Evolutionary conservation across 2,329 filamentous ascomycete species (phyloP).

Genomic region (Diaporthe amygdali): DNA sequence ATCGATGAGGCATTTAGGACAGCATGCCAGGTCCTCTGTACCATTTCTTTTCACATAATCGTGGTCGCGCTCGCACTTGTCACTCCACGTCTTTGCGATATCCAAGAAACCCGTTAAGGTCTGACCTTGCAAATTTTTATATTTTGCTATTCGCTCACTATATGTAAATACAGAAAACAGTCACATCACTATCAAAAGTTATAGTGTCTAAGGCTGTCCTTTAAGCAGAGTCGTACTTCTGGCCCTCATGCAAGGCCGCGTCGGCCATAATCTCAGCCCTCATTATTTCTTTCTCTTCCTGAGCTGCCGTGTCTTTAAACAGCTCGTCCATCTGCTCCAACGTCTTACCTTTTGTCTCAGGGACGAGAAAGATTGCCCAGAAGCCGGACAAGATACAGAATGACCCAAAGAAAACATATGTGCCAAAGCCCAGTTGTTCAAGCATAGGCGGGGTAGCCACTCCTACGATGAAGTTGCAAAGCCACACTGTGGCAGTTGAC

Average conservation of each 20-base stretch:
- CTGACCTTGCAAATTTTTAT: too few relatives aligned
- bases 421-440: constrained; percentile 51
- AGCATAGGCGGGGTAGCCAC: constrained; percentile 65
- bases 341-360: constrained; percentile 61
- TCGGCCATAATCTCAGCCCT: neutral
- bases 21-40: neutral
- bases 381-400: constrained; percentile 61
- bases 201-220: neutral
- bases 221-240: neutral
- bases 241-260: neutral
- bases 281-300: constrained; percentile 8
- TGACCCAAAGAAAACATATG: constrained; percentile 64
- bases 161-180: neutral
- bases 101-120: neutral
- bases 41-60: neutral
- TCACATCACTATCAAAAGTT: neutral
- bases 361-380: constrained; percentile 39
- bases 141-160: neutral
- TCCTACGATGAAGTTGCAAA: constrained; percentile 68
- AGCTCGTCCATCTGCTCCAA: constrained; percentile 39
- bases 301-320: constrained; percentile 27
- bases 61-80: neutral
- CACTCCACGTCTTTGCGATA: neutral
- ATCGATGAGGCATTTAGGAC: neutral
- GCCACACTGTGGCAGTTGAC: constrained; percentile 63